Conservation (phyloP, 2,329 filamentous ascomycete genomes). For the Sporothrix humicola region DNA sequence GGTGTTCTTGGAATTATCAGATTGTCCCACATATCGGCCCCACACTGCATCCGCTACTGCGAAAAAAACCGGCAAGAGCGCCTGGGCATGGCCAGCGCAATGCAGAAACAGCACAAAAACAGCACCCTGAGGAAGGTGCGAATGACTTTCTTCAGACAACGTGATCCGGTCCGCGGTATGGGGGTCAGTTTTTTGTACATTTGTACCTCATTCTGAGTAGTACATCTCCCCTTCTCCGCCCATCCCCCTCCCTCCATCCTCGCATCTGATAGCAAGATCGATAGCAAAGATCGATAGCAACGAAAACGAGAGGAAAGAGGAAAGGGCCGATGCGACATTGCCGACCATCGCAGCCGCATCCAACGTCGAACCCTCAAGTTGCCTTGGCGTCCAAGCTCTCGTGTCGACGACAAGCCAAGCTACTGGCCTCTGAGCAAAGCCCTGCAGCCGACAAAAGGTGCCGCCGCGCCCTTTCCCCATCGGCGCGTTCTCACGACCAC, state of each 20-base stretch:
- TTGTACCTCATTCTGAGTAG: neutral
- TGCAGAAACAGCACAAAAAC: no score
- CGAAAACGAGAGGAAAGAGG: neutral
- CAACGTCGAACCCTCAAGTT: neutral
- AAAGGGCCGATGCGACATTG: neutral
- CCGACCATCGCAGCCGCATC: neutral
- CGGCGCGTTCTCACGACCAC: neutral
- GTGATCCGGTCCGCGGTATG: neutral
- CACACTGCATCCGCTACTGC: conserved; percentile 2
- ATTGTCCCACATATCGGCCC: conserved; percentile 18
- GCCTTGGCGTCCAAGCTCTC: neutral
- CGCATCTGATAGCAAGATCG: conserved; percentile 5
- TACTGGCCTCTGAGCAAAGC: neutral
- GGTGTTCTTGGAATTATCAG: conserved; percentile 20
- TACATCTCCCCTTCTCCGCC: neutral
- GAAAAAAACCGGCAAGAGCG: conserved; percentile 6
- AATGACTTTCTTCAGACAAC: conserved; percentile 5
- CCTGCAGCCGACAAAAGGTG: conserved; percentile 8
- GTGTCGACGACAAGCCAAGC: neutral
- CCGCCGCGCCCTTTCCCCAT: neutral
- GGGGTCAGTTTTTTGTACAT: no score
- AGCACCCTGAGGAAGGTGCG: conserved; percentile 7
- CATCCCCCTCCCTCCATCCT: neutral
- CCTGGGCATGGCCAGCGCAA: neutral
- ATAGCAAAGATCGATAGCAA: conserved; percentile 23